phyloP scores from a whole-genome alignment of 805 yeast species.

The Metschnikowia koreensis region DNA sequence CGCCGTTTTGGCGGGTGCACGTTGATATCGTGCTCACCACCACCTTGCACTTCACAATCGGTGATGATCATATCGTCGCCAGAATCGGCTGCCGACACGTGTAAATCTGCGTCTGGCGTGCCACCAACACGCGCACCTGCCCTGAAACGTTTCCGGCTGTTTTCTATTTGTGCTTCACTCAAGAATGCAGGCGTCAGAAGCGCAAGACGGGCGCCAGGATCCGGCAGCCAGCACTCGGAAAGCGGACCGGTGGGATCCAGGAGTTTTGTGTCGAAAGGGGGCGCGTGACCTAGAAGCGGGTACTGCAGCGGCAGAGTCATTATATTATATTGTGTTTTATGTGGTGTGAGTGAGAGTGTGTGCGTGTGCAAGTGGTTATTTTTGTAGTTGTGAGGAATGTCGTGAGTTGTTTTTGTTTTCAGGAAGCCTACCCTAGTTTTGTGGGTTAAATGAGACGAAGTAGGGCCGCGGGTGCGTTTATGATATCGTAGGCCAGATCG shows the following conservation, averaged over 20 bases:
- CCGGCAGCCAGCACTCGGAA: conserved; percentile 32
- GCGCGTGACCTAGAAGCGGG: conserved; percentile 31
- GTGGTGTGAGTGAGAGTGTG: neutral
- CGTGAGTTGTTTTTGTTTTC: no score
- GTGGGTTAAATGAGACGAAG: no score
- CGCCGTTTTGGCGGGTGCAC: conserved; percentile 37
- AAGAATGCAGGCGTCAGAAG: conserved; percentile 17
- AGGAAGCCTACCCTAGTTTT: no score
- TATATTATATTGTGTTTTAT: neutral
- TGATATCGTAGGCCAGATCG: no score
- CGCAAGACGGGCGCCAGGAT: conserved; percentile 22
- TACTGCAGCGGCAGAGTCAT: conserved; percentile 29
- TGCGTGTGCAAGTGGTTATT: neutral
- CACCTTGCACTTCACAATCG: conserved; percentile 26
- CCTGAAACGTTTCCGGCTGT: conserved; percentile 22
- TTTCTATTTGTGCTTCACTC: conserved; percentile 10
- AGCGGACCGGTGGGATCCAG: conserved; percentile 31
- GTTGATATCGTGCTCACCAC: no score
- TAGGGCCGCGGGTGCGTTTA: no score
- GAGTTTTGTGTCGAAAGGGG: conserved; percentile 32
- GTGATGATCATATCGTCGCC: conserved; percentile 36
- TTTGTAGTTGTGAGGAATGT: neutral
- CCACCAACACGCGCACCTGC: conserved; percentile 20
- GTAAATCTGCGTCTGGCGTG: conserved; percentile 18
- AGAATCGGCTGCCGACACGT: conserved; percentile 19